Base-by-base conservation (phyloP, 805 yeast genomes). In the Saccharomycopsis malanga region DNA sequence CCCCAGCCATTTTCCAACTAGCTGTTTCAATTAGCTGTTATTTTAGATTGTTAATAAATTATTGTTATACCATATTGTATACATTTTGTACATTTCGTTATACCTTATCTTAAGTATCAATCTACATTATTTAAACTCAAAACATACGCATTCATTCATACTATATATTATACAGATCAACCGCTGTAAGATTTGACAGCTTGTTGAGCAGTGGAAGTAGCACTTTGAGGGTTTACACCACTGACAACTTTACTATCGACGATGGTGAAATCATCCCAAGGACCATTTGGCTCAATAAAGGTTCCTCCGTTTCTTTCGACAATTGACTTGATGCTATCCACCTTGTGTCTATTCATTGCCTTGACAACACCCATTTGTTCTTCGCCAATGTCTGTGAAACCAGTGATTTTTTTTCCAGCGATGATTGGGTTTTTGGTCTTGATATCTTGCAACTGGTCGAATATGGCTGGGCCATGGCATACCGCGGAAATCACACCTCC, bases 171-270 rank as follows among this genome's bases (percentile, higher is more conserved):
- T n/a, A n/a, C n/a, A n/a, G n/a, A n/a, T n/a, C n/a, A n/a, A 27
- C 30, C 30, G 10, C 12, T 27, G 30, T 55, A 56, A 17, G 56
- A 62, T 18, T 53, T 52, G 17, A 69, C 48, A 22, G 70, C 67
- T 49, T 64, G 66, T 45, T 58, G 60, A 34, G 82, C 82, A 37
- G 78, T 71, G 4, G 70, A 66, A 10, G 56, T 48, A 10, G 81
- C 81, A 39, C 77, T 70, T 17, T 74, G 76, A 20, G 86, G 86
- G 64, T 81, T 81, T 21, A 72, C 75, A 40, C 87, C 87, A n/a
- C 83, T 73, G 35, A 80, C 76, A 36, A 81, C 45, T 56, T 73
- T 73, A 23, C 81, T 82, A 57, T 81, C 86, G 23, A 64, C 63
- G 37, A 77, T 66, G 15, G 73, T 58, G 55, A 64, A 76, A 23